Base-by-base conservation (phyloP, 768 basidiomycete species). In the Paxillus rubicundulus region DNA sequence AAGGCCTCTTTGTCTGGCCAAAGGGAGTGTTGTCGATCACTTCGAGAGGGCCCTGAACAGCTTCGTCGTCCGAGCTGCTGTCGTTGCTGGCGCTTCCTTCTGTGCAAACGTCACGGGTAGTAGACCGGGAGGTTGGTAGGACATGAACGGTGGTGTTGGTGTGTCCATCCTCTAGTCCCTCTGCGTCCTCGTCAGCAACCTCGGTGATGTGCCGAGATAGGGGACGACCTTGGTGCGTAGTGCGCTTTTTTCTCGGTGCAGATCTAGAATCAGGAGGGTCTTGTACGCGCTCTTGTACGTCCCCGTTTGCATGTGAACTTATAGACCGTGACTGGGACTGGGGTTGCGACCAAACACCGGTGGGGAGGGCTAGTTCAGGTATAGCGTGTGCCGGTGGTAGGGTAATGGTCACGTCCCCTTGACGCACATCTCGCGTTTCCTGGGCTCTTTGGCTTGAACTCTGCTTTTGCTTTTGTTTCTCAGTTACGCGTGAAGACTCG, bases 311-410 rank as follows among this genome's bases (percentile, higher is more conserved):
- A 21, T 17, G 32, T n/a, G 48, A 34, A 33, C 33, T 33, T 12
- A 33, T 33, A 14, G 33, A 33, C 5, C 33, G 33, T 4, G 33
- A 33, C 33, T 33, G 45, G 4, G 45, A 37, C 7, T 30, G 47
- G 20, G 24, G 9, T 18, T 37, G 55, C 1, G 50, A 38, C 34
- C 38, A 63, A 18, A 59, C 49, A 6, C 47, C 47, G 1, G 67
- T 70, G 10, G 68, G 68, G 9, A 71, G 14, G 1, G 52, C 34
- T 10, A 68, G 3, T 20, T 70, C 68, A 10, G 68, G 41, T 24
- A 70, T 68, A 50, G 62, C 52, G 12, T 71, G 62, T 9, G 64
- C 59, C 3, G 65, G 61, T 5, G 67, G 65, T 21, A 65, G 30
- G 10, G 54, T 18, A 49, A 69, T 45, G 14, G 58, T 59, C 28